These are phyloP conservation scores for Combretum micranthum DNA, from an alignment of 345 rosid species.

Conservation along the genomic window DNA sequence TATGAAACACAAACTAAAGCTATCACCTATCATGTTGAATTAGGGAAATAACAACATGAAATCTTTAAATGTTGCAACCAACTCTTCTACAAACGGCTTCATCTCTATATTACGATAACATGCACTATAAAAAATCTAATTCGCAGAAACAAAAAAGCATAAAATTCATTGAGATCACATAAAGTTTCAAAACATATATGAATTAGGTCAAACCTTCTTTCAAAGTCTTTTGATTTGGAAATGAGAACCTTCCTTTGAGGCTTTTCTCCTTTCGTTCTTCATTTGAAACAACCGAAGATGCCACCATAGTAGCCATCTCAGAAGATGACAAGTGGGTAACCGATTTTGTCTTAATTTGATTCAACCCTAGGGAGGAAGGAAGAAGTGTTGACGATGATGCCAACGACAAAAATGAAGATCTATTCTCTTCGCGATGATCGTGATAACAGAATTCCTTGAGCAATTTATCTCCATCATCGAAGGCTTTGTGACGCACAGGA, in stretches of 20 bases:
- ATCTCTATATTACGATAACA: too few species aligned
- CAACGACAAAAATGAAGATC: background rate
- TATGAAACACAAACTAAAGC: too few species aligned
- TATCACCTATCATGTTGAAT: too few species aligned
- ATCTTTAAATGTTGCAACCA: too few species aligned
- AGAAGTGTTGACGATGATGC: slow-evolving; percentile 26
- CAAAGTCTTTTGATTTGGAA: background rate
- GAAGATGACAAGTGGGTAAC: slow-evolving; percentile 43
- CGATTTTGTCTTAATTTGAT: slow-evolving; percentile 74
- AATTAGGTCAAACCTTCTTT: too few species aligned
- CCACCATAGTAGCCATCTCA: slow-evolving; percentile 1
- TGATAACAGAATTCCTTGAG: slow-evolving; percentile 3
- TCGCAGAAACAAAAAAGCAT: too few species aligned
- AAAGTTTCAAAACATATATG: too few species aligned
- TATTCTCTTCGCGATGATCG: background rate
- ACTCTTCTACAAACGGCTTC: too few species aligned
- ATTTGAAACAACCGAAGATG: slow-evolving; percentile 17
- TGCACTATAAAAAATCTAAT: too few species aligned
- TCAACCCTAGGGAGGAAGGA: slow-evolving; percentile 62
- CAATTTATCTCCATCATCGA: slow-evolving; percentile 11
- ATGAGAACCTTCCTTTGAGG: background rate
- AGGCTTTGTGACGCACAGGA: slow-evolving; percentile 24
- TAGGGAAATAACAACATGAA: too few species aligned
- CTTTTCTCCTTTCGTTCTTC: slow-evolving; percentile 14
- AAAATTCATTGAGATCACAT: too few species aligned